Evolutionary conservation across 495 filamentous ascomycete species (phyloP).

Genomic region (Rhizodiscina lignyota): DNA sequence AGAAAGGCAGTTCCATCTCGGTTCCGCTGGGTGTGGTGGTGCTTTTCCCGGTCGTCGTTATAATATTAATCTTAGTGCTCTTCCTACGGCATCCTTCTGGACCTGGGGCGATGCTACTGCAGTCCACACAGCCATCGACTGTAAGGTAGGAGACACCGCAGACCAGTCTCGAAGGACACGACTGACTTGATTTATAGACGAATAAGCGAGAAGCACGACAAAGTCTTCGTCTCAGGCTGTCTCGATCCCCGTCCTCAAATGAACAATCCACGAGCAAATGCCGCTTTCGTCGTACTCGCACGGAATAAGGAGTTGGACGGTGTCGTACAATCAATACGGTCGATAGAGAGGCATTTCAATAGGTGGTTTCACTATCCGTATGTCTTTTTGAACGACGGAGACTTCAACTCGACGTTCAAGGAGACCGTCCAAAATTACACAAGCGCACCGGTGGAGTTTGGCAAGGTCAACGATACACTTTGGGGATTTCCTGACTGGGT

Average conservation of each 20-base stretch:
- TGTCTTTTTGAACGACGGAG: conserved; percentile 95
- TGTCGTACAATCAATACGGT: conserved; percentile 91
- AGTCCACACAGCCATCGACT: conserved; percentile 73
- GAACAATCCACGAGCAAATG: conserved; percentile 67
- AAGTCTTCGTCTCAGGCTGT: conserved; percentile 87
- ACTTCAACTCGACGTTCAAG: conserved; percentile 89
- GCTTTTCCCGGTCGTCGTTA: conserved; percentile 80
- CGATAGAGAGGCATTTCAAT: conserved; percentile 97
- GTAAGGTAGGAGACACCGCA: conserved; percentile 47
- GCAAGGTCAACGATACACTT: conserved; percentile 76
- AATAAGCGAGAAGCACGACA: conserved; percentile 95
- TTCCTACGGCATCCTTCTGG: conserved; percentile 81
- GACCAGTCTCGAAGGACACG: neutral
- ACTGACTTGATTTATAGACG: conserved; percentile 42
- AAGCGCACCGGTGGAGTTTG: conserved; percentile 72
- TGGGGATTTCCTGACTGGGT: conserved; percentile 98
- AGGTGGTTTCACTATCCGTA: conserved; percentile 98
- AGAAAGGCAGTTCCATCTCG: conserved; percentile 85
- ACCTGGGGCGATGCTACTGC: conserved; percentile 69
- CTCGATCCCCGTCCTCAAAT: conserved; percentile 38
- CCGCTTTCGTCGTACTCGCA: conserved; percentile 88
- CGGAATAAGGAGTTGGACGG: conserved; percentile 94
- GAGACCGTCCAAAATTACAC: conserved; percentile 82
- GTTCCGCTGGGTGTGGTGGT: conserved; percentile 87
- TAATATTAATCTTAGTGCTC: conserved; percentile 78